Base-by-base conservation (phyloP, 495 filamentous ascomycete species). In the Bacidia rubella region DNA sequence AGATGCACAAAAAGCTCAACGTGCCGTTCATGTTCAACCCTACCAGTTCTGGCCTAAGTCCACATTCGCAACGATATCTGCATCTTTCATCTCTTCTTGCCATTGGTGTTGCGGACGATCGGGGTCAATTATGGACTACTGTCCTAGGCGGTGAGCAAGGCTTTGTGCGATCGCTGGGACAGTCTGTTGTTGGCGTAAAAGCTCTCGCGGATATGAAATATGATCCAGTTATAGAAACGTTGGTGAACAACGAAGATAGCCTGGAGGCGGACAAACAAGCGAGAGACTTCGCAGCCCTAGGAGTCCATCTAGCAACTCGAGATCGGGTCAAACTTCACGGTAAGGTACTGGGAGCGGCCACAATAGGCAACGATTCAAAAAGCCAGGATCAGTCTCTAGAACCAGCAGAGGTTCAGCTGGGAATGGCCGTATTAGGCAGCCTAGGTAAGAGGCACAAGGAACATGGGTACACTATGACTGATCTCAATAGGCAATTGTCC, bases 131-230 rank as follows among this genome's bases (percentile, higher is more conserved):
- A 17, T 90, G 85, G 86, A 83, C 81, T 29, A 80, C 81, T 0
- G 43, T 90, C 4, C 84, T 81, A 77, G 85, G 82, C 46, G 85
- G 86, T 29, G 76, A 85, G 60, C 56, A 68, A 3, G 83, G 82
- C 10, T 85, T 89, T 59, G 74, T 77, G 0, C 64, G 66, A 23
- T 74, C 80, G 0, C 65, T 85, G 0, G 76, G 74, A 15, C 63
- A 70, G 40, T 71, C 67, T 4, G 70, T 82, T 2, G 66, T 89
- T 19, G 82, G 78, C 2, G 65, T 86, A 15, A 68, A 71, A 45
- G 76, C 75, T 3, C 60, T 73, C 1, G 78, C 85, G 5, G 81
- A 81, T 60, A 64, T 65, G 15, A 60, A 52, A 29, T 68, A 74
- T 58, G 85, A 89, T 63, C 85, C 86, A 0, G 82, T 90, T 1